Evolutionary conservation across 1,284 basidiomycete genomes (phyloP), one percentile per base, ranked within the genome.

Genomic region (Ceratobasidium sp.): DNA sequence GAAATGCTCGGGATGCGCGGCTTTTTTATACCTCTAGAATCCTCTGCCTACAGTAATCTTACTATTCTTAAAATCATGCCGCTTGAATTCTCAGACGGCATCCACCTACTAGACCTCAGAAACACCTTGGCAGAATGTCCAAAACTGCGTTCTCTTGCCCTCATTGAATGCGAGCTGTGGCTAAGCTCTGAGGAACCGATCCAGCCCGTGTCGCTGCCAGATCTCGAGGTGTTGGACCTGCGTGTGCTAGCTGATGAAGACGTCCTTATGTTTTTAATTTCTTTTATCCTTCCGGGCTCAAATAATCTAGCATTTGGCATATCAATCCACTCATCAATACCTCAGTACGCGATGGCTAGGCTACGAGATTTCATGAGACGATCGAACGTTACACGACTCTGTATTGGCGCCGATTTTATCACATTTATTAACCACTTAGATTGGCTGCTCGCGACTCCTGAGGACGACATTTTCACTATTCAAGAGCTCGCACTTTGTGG

Each of bases 141-240:
- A 66, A 42, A 49, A 12, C n/a, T 66, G 42, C 42, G 44, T 26
- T 3, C 18, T 23, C n/a, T 66, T 10, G n/a, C 63, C 6, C 63
- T 66, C 20, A n/a, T 49, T 3, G 2, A 23, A 2, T 23, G 20
- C 20, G 15, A 23, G 12, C 3, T 44, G 2, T 1, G 7, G 13
- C 9, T 10, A 6, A 18, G 15, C 4, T 2, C 10, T 28, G 44
- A n/a, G 12, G 9, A 3, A 20, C 51, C 67, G n/a, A 28, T 53
- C 20, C 15, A 33, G 23, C 46, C 67, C 39, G 67, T 55, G 15
- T 13, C 9, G 15, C 23, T 69, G 10, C 49, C 49, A 51, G 33
- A 69, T 6, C 51, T 69, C 12, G 49, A 55, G 28, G 3, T 69
- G 3, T 20, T 69, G 20, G 67, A 69, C 23, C 20, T 69, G 26